phyloP scores from a whole-genome alignment of 1,284 basidiomycete genomes.

The Puccinia triticina region DNA sequence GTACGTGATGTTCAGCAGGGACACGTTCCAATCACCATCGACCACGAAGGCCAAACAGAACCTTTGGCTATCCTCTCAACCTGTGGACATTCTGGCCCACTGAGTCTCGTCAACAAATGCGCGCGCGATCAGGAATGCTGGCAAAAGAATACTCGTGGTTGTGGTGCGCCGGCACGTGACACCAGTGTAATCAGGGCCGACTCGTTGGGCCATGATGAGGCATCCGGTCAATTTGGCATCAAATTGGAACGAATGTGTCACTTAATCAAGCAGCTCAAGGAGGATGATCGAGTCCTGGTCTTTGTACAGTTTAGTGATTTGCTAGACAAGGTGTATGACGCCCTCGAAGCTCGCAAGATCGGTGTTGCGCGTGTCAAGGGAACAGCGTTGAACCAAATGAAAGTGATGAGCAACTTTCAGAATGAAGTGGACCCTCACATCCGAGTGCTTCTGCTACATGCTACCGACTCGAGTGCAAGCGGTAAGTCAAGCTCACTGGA shows the following conservation, averaged over 20 bases:
- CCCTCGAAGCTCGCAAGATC: constrained; percentile 73
- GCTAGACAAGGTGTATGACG: constrained; percentile 83
- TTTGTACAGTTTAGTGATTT: constrained; percentile 94
- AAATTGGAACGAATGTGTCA: constrained; percentile 83
- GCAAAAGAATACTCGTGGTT: constrained; percentile 66
- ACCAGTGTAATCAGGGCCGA: constrained; percentile 80
- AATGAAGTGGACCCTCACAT: constrained; percentile 53
- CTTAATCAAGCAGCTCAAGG: constrained; percentile 76
- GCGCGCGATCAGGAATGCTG: constrained; percentile 81
- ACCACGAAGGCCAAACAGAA: constrained; percentile 65
- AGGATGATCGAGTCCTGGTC: constrained; percentile 78
- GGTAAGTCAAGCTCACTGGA: constrained; percentile 65
- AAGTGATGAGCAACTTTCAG: constrained; percentile 63
- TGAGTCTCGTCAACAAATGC: constrained; percentile 70
- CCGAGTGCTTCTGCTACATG: constrained; percentile 82
- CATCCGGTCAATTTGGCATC: constrained; percentile 78
- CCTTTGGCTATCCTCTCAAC: constrained; percentile 83
- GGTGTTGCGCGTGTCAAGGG: constrained; percentile 80
- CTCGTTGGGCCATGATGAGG: constrained; percentile 80
- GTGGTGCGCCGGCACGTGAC: constrained; percentile 72
- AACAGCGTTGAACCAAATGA: constrained; percentile 65
- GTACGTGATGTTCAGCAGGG: constrained; percentile 80
- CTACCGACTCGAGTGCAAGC: constrained; percentile 90
- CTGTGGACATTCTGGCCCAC: constrained; percentile 83
- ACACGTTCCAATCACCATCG: constrained; percentile 55